Evolutionary conservation across 345 rosid species (phyloP).

Genomic region (Melaleuca quinquenervia): DNA sequence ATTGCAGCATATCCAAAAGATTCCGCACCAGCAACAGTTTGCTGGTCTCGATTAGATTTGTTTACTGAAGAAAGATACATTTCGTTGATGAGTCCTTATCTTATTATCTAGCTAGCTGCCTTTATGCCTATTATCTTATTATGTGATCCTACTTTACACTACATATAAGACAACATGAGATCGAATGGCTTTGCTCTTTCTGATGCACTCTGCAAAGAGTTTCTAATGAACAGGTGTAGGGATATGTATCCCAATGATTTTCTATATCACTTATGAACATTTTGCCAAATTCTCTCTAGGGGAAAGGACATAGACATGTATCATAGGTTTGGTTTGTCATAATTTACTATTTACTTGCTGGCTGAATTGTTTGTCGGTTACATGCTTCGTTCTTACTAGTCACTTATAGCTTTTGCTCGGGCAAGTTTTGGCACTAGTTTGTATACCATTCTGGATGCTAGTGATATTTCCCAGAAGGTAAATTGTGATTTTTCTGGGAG

Average conservation of each 20-base stretch:
- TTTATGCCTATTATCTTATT: not conserved
- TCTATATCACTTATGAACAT: not conserved
- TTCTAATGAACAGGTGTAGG: not conserved
- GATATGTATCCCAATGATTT: not conserved
- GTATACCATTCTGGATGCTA: not conserved
- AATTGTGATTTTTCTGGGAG: not conserved
- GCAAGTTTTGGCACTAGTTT: not conserved
- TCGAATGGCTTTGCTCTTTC: not conserved
- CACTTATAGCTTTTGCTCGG: not conserved
- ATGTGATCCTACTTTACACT: not conserved
- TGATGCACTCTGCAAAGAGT: not conserved
- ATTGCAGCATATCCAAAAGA: not conserved
- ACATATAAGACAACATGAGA: not conserved
- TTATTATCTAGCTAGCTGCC: not conserved
- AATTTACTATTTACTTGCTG: not conserved
- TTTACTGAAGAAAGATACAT: not conserved
- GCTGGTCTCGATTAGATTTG: not conserved
- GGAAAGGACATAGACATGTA: not conserved
- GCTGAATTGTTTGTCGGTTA: not conserved
- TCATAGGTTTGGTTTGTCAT: not conserved
- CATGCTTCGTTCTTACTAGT: not conserved
- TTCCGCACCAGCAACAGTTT: not conserved
- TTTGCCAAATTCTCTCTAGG: not conserved
- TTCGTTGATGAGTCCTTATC: not conserved
- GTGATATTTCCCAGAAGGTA: not conserved